Conservation (phyloP, 768 basidiomycete species). For the Amanita rubescens region DNA sequence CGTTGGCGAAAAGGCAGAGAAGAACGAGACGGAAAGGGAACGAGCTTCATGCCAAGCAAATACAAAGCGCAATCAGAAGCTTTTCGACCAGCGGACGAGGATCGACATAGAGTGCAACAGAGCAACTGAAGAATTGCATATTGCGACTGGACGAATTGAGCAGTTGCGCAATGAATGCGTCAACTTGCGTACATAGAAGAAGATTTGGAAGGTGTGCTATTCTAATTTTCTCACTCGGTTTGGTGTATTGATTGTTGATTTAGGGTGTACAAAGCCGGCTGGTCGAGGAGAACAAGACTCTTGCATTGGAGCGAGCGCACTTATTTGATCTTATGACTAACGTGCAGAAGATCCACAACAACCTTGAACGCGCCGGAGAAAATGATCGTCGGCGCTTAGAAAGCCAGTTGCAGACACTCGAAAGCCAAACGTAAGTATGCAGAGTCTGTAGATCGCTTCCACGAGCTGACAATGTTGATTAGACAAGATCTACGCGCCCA, state of each 20-base stretch:
- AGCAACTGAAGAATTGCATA: conserved; percentile 58
- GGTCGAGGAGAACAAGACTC: conserved; percentile 75
- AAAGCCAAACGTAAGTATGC: conserved; percentile 64
- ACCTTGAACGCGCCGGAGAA: conserved; percentile 75
- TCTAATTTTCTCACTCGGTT: not conserved
- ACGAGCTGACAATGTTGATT: too few relatives aligned
- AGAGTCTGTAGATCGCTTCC: not conserved
- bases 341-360: conserved; percentile 85
- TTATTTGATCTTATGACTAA: conserved; percentile 84
- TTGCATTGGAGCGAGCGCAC: conserved; percentile 76
- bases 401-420: conserved; percentile 68
- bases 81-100: conserved; percentile 67
- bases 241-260: conserved; percentile 5
- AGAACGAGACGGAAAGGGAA: conserved; percentile 69
- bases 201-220: conserved; percentile 75
- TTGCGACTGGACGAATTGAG: conserved; percentile 55
- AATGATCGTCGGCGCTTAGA: conserved; percentile 81
- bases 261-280: conserved; percentile 77
- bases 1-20: conserved; percentile 61
- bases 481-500: conserved; percentile 67
- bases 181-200: conserved; percentile 88
- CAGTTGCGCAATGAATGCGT: conserved; percentile 80
- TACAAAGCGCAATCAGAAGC: conserved; percentile 63
- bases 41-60: conserved; percentile 53
- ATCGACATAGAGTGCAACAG: conserved; percentile 75